These are phyloP conservation scores for Paraphaeosphaeria sporulosa DNA, from an alignment of 2,329 filamentous ascomycete genomes.

Conservation along the genomic window DNA sequence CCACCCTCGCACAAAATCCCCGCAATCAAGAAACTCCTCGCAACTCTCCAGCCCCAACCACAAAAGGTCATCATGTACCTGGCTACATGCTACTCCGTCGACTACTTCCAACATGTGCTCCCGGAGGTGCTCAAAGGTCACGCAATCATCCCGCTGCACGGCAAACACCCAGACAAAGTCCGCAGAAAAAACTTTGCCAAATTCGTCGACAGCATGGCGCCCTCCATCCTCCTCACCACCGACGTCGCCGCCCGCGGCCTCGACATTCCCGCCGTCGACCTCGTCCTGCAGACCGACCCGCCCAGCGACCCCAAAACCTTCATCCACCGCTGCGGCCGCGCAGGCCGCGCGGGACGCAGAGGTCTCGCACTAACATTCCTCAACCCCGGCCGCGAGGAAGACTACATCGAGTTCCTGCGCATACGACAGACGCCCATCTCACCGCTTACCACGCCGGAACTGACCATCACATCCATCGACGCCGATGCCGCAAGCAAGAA, in stretches of 20 bases:
- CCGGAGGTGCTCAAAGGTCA: constrained; percentile 75
- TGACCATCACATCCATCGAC: constrained; percentile 68
- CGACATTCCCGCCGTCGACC: constrained; percentile 89
- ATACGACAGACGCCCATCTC: constrained; percentile 85
- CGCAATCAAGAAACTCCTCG: constrained; percentile 73
- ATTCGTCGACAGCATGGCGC: constrained; percentile 77
- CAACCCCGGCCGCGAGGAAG: constrained; percentile 83
- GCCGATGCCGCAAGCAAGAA: constrained; percentile 63
- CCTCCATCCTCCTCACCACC: constrained; percentile 86
- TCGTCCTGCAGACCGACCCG: constrained; percentile 88
- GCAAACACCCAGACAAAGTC: constrained; percentile 88
- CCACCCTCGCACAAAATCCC: constrained; percentile 83
- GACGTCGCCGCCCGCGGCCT: constrained; percentile 90
- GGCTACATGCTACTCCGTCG: constrained; percentile 91
- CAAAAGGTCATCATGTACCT: constrained; percentile 91
- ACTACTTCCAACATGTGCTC: constrained; percentile 88
- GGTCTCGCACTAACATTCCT: constrained; percentile 88
- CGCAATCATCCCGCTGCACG: constrained; percentile 81
- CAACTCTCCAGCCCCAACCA: constrained; percentile 73
- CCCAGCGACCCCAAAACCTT: constrained; percentile 88
- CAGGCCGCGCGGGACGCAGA: constrained; percentile 69
- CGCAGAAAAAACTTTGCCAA: constrained; percentile 85
- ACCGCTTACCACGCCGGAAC: constrained; percentile 64
- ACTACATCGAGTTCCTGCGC: constrained; percentile 86
- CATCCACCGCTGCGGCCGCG: constrained; percentile 70